Conservation (phyloP, 2,329 filamentous ascomycete species). For the Biscogniauxia sp. region DNA sequence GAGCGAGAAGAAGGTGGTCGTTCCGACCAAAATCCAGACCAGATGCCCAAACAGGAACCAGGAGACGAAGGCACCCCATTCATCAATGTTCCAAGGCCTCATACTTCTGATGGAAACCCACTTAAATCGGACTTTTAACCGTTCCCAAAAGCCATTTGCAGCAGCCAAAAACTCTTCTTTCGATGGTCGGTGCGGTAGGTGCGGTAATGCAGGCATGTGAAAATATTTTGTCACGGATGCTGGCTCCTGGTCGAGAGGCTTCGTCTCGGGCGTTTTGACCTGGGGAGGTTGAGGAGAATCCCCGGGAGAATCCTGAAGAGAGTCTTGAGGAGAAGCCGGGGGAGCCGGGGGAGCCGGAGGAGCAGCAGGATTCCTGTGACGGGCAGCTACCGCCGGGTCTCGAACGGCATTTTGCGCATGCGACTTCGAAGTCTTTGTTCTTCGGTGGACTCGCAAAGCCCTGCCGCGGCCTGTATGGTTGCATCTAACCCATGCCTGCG, state of each 20-base stretch:
- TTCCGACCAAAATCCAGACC: conserved; percentile 93
- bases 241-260: conserved; percentile 24
- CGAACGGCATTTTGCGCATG: conserved; percentile 18
- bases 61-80: conserved; percentile 90
- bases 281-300: conserved; percentile 9
- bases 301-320: conserved; percentile 6
- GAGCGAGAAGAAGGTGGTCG: conserved; percentile 94
- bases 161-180: conserved; percentile 92
- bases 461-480: conserved; percentile 30
- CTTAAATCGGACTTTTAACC: conserved; percentile 89
- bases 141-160: conserved; percentile 88
- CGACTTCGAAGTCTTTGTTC: conserved; percentile 33
- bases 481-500: conserved; percentile 37
- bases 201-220: conserved; percentile 51
- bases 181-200: conserved; percentile 81
- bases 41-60: conserved; percentile 94
- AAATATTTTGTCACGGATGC: conserved; percentile 58
- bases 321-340: conserved; percentile 4
- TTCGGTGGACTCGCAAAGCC: conserved; percentile 22
- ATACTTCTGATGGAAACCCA: conserved; percentile 96
- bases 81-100: conserved; percentile 91
- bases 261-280: conserved; percentile 18
- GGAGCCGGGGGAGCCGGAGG: conserved; percentile 7
- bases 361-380: conserved; percentile 18
- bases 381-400: conserved; percentile 9